Evolutionary conservation across 2,329 filamentous ascomycete genomes (phyloP).

Genomic region (Scorias spongiosa): DNA sequence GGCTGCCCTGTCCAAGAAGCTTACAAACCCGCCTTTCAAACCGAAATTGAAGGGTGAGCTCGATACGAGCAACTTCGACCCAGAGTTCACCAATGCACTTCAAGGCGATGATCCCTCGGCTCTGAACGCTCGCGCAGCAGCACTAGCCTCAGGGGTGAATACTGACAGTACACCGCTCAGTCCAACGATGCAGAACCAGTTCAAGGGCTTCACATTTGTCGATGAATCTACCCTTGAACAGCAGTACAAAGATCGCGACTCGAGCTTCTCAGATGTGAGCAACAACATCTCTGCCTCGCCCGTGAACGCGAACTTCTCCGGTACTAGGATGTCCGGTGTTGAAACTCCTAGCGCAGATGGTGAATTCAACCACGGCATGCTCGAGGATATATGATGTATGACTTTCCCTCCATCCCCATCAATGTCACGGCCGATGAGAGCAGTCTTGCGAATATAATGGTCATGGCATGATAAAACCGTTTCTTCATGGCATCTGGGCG

Average conservation of each 20-base stretch:
- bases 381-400: slow-evolving; percentile 20
- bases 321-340: slow-evolving; percentile 38
- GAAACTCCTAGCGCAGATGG: slow-evolving; percentile 26
- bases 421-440: neutral
- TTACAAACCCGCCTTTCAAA: slow-evolving; percentile 92
- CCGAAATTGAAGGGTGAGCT: slow-evolving; percentile 91
- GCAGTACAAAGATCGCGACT: slow-evolving; percentile 42
- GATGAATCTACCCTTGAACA: slow-evolving; percentile 91
- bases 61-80: slow-evolving; percentile 96
- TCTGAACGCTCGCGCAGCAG: slow-evolving; percentile 78
- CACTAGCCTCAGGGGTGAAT: slow-evolving; percentile 64
- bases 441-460: too few relatives aligned
- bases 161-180: slow-evolving; percentile 83
- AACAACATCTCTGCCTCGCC: slow-evolving; percentile 16
- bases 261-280: slow-evolving; percentile 24
- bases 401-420: neutral
- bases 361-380: slow-evolving; percentile 32
- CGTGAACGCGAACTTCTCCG: slow-evolving; percentile 20
- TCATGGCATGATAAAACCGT: too few relatives aligned
- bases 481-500: too few relatives aligned
- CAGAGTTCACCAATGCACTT: slow-evolving; percentile 91
- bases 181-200: slow-evolving; percentile 92
- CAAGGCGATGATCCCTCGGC: slow-evolving; percentile 65
- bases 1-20: slow-evolving; percentile 74
- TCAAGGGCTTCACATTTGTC: slow-evolving; percentile 97